Base-by-base conservation (phyloP, 805 yeast genomes). In the Yarrowia deformans region DNA sequence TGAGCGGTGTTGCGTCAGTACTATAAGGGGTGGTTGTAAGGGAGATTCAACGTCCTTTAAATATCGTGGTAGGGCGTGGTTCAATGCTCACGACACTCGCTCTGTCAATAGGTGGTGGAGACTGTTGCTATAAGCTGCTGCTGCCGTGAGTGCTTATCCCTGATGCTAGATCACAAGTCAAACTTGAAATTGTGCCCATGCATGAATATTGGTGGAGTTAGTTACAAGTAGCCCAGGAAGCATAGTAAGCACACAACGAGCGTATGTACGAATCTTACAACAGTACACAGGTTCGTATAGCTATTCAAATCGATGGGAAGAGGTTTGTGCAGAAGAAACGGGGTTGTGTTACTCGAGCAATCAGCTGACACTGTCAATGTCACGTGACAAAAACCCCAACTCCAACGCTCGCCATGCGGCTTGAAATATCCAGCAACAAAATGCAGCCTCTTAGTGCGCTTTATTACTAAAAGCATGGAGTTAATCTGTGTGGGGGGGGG, bases 381-480 rank as follows among this genome's bases (percentile, higher is more conserved):
- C 56, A 52, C 42, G 56, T 52, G 56, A 52, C 16, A n/a, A 8
- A 8, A n/a, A 13, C n/a, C 18, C 18, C 16, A 18, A 1, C 18
- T 8, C 45, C 18, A 14, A 6, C 9, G 8, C 18, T 5, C 29
- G 29, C 29, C 55, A 49, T 49, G 55, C 55, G 55, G 55, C 55
- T 49, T 29, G 55, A 14, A 49, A 49, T 49, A 49, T 29, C 55
- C 55, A 49, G 55, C 55, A 49, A 34, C 55, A 48, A 23, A 48
- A 48, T 29, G 52, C 52, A 48, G 35, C 49, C 40, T 48, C 52
- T 29, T 29, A 48, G 52, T 29, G 52, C 35, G 34, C 32, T 48
- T 48, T 48, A 48, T 50, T 32, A 50, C 39, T 50, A 50, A 50
- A 14, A 16, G 29, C n/a, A 14, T 46, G 50, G 48, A n/a, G 45